A percentile compares a stretch with the other conserved stretches of the same genome.
Evolutionary conservation across 2,329 filamentous ascomycete genomes (phyloP).

Genomic region (Fusarium gaditjirri): DNA sequence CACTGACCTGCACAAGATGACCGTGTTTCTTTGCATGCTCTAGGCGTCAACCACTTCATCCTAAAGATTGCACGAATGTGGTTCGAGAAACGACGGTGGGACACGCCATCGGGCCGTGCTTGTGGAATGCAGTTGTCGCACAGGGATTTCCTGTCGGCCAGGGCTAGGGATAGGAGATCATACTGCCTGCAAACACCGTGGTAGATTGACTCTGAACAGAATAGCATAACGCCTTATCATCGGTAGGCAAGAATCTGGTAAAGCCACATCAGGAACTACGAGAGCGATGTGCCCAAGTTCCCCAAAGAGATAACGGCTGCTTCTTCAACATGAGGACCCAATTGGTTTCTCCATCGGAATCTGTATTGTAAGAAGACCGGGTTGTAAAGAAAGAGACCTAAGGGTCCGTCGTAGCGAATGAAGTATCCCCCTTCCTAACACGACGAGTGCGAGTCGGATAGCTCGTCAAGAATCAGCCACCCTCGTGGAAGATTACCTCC

Average conservation of each 20-base stretch:
- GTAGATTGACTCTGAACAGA: neutral
- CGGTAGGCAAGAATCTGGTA: too few relatives aligned
- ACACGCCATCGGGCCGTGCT: accelerated
- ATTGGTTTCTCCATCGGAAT: neutral
- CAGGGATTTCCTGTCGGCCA: neutral
- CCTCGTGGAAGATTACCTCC: too few relatives aligned
- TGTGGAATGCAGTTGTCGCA: too few relatives aligned
- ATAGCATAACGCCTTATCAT: neutral
- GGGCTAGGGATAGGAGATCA: neutral
- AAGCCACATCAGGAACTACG: neutral
- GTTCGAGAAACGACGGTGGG: too few relatives aligned
- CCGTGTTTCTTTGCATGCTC: neutral
- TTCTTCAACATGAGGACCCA: too few relatives aligned
- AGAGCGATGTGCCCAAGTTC: neutral
- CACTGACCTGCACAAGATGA: neutral
- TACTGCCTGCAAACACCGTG: neutral
- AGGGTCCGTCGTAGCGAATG: neutral
- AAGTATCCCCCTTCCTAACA: too few relatives aligned
- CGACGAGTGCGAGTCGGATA: too few relatives aligned
- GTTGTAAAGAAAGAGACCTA: too few relatives aligned
- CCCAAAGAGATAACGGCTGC: too few relatives aligned
- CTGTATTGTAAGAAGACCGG: neutral
- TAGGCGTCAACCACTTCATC: neutral
- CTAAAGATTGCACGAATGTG: neutral
- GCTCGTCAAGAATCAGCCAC: too few relatives aligned